Evolutionary conservation across 192 early-diverging fungal species (phyloP).

Genomic region (Coemansia sp.): DNA sequence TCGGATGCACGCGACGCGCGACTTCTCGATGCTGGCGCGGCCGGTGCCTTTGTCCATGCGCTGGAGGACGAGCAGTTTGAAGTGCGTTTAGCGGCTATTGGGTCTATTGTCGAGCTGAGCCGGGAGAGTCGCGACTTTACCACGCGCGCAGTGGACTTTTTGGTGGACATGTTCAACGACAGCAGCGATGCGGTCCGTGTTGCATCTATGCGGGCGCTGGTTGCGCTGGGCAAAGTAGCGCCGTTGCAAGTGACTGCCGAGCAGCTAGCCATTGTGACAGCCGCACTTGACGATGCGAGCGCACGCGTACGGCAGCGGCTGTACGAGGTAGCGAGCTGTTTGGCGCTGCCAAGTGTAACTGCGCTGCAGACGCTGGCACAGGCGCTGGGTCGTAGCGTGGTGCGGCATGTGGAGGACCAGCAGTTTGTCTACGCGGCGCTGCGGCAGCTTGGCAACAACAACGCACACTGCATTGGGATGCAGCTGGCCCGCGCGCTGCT

Average conservation of each 20-base stretch:
- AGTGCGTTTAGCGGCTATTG: slow-evolving; percentile 82
- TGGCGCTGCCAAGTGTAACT: too few species aligned
- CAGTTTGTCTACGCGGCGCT: slow-evolving; percentile 67
- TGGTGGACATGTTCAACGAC: slow-evolving; percentile 98
- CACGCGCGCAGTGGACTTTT: slow-evolving; percentile 67
- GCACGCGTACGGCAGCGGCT: slow-evolving; percentile 61
- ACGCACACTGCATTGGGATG: slow-evolving; percentile 42
- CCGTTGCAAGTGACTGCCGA: slow-evolving; percentile 63
- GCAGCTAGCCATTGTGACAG: slow-evolving; percentile 65
- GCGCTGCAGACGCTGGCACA: slow-evolving; percentile 42
- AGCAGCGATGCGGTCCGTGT: slow-evolving; percentile 82
- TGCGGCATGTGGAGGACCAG: slow-evolving; percentile 65
- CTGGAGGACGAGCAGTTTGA: slow-evolving; percentile 92
- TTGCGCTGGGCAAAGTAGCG: slow-evolving; percentile 59
- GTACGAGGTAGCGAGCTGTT: too few species aligned
- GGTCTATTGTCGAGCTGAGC: slow-evolving; percentile 75
- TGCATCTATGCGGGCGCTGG: slow-evolving; percentile 72
- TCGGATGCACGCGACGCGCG: slow-evolving; percentile 43
- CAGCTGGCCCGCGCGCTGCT: slow-evolving; percentile 57
- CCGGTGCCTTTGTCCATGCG: slow-evolving; percentile 93
- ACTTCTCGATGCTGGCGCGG: slow-evolving; percentile 75
- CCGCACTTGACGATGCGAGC: slow-evolving; percentile 77
- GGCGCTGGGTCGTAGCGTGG: slow-evolving; percentile 62
- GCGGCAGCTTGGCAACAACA: slow-evolving; percentile 57
- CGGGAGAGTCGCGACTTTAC: slow-evolving; percentile 68